Percentiles rank a stretch among this genome's conserved stretches.
Conservation (phyloP, 352 stramenopile genomes). For the Phytopythium boreale region DNA sequence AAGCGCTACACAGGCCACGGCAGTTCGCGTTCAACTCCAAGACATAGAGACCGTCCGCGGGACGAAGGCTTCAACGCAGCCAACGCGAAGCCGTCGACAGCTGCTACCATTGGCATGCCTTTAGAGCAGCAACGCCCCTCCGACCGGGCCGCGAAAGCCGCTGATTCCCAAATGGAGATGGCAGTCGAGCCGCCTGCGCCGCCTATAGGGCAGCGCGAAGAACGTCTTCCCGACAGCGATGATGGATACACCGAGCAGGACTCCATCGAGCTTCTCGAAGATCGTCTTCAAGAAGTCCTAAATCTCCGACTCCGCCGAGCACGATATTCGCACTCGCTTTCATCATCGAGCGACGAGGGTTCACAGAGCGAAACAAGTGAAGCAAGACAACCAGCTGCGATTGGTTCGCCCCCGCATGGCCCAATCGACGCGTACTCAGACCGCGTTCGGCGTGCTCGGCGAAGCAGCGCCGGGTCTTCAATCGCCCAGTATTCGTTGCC, state of each 20-base stretch:
- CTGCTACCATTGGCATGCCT: not conserved
- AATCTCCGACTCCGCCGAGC: constrained; percentile 14
- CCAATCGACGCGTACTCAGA: not conserved
- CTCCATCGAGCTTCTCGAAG: constrained; percentile 27
- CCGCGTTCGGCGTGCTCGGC: constrained; percentile 4
- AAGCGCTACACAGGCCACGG: not conserved
- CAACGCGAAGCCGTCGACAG: not conserved
- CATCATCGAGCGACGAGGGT: constrained; percentile 9
- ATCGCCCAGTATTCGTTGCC: constrained; percentile 58
- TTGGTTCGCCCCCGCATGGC: not conserved
- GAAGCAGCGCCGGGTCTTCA: constrained; percentile 25
- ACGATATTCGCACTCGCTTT: not conserved
- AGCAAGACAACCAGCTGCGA: no score
- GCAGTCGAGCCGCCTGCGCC: not conserved
- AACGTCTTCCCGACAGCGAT: not conserved
- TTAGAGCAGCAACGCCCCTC: not conserved
- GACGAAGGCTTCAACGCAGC: not conserved
- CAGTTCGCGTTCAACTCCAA: not conserved
- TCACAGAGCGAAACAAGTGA: not conserved
- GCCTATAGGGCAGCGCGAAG: not conserved
- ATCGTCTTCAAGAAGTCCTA: constrained; percentile 28
- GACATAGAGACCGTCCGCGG: not conserved
- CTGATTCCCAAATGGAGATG: not conserved
- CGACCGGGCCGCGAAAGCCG: no score
- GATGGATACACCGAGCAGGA: constrained; percentile 1